These are phyloP conservation scores for Dillenia turbinata DNA, from an alignment of 164 flowering plant genomes.

Conservation along the genomic window DNA sequence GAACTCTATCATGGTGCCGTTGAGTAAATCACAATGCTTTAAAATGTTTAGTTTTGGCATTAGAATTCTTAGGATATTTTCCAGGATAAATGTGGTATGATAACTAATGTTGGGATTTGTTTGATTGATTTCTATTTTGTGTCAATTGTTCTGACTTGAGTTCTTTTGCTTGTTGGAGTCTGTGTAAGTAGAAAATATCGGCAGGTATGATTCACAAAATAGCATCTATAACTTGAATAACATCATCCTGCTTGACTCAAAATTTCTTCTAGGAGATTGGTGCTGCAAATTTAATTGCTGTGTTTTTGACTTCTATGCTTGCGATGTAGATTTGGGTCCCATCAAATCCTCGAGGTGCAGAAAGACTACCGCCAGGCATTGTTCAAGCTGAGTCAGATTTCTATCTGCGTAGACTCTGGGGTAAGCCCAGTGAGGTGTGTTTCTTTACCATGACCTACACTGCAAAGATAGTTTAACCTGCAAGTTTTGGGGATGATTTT, in stretches of 20 bases:
- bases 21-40: no score
- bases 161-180: no score
- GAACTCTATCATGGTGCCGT: no score
- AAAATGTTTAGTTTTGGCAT: no score
- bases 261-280: not conserved
- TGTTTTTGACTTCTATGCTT: conserved; percentile 6
- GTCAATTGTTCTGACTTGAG: no score
- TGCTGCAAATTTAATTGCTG: not conserved
- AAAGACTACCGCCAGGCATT: conserved; percentile 82
- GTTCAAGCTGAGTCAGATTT: conserved; percentile 71
- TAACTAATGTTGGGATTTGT: no score
- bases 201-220: no score
- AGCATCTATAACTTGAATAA: not conserved
- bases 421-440: conserved; percentile 80
- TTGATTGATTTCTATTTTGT: no score
- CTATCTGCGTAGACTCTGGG: conserved; percentile 83
- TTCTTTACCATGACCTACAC: conserved; percentile 6
- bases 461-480: not conserved
- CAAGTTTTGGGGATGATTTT: no score
- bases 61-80: no score
- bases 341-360: conserved; percentile 93
- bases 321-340: conserved; percentile 74
- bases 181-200: not conserved
- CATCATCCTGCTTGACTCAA: not conserved
- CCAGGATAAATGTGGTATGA: no score